These are phyloP conservation scores for Clitopilus passeckerianus DNA, from an alignment of 768 basidiomycete species.

Conservation along the genomic window DNA sequence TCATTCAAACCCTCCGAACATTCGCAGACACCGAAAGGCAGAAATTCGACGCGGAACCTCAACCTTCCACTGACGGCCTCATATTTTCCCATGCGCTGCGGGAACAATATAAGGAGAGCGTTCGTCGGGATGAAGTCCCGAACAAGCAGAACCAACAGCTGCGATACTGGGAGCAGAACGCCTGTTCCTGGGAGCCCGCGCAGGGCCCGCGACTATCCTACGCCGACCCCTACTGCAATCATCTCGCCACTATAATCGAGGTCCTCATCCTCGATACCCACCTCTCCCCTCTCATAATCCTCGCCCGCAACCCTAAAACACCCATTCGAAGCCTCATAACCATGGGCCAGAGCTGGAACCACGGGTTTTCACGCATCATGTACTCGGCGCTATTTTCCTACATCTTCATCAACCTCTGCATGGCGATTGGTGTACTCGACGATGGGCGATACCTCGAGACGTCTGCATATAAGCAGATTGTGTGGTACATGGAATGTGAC, in stretches of 20 bases:
- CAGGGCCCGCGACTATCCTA: constrained; percentile 8
- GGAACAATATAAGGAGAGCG: constrained; percentile 11
- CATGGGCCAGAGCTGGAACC: constrained; percentile 18
- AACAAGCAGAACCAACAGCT: no score
- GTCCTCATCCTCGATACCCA: constrained; percentile 28
- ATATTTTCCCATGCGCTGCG: background rate
- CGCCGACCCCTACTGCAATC: constrained; percentile 12
- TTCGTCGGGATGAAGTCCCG: background rate
- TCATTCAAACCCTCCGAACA: constrained; percentile 19
- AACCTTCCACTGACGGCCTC: constrained; percentile 21
- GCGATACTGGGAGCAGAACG: no score
- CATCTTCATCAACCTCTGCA: constrained; percentile 29
- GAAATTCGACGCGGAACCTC: constrained; percentile 22
- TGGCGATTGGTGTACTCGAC: constrained; percentile 21
- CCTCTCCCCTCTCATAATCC: constrained; percentile 24
- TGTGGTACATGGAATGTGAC: no score
- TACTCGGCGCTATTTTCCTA: constrained; percentile 25
- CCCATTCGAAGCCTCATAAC: constrained; percentile 18
- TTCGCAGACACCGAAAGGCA: constrained; percentile 32
- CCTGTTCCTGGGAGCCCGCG: no score
- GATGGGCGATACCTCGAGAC: constrained; percentile 20
- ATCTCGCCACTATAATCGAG: constrained; percentile 28
- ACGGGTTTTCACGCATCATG: constrained; percentile 25
- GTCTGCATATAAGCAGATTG: constrained; percentile 12
- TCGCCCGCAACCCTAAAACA: constrained; percentile 29